Conservation (phyloP, 2,329 filamentous ascomycete genomes). For the Metarhizium humberi region DNA sequence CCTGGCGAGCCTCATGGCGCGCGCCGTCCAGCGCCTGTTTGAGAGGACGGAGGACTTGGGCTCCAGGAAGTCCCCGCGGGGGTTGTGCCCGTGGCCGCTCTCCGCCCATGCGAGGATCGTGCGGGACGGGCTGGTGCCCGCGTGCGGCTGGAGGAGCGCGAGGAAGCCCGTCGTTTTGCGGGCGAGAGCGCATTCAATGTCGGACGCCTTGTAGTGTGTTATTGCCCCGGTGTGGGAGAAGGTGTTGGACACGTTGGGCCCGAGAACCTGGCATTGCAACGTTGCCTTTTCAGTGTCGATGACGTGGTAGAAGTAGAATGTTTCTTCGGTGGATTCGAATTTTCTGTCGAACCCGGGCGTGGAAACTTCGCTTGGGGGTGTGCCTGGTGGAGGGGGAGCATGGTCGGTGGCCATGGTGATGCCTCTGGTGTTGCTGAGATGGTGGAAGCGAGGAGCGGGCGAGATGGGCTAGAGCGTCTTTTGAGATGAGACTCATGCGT, state of each 20-base stretch:
- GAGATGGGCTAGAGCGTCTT: no score
- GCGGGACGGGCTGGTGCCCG: constrained; percentile 7
- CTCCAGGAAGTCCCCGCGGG: constrained; percentile 20
- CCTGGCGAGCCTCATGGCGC: constrained; percentile 19
- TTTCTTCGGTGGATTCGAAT: constrained; percentile 9
- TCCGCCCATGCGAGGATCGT: constrained; percentile 22
- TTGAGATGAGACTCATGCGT: no score
- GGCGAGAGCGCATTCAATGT: constrained; percentile 10
- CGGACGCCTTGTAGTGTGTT: background rate
- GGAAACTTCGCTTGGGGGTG: no score
- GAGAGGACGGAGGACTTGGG: constrained; percentile 13
- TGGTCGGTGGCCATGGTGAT: background rate
- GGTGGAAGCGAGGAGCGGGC: no score
- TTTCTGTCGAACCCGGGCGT: constrained; percentile 12
- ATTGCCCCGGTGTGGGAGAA: constrained; percentile 19
- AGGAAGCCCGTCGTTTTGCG: constrained; percentile 25
- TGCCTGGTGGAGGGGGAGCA: no score
- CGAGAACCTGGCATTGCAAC: constrained; percentile 21
- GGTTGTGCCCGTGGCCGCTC: constrained; percentile 22
- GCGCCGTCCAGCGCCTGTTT: constrained; percentile 21
- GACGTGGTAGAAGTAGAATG: constrained; percentile 24
- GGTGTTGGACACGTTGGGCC: constrained; percentile 19
- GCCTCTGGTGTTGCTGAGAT: background rate
- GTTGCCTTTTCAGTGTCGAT: constrained; percentile 14
- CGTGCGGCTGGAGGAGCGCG: constrained; percentile 10